Evolutionary conservation across 2,329 filamentous ascomycete species (phyloP).

Genomic region (Fusarium heterosporum): DNA sequence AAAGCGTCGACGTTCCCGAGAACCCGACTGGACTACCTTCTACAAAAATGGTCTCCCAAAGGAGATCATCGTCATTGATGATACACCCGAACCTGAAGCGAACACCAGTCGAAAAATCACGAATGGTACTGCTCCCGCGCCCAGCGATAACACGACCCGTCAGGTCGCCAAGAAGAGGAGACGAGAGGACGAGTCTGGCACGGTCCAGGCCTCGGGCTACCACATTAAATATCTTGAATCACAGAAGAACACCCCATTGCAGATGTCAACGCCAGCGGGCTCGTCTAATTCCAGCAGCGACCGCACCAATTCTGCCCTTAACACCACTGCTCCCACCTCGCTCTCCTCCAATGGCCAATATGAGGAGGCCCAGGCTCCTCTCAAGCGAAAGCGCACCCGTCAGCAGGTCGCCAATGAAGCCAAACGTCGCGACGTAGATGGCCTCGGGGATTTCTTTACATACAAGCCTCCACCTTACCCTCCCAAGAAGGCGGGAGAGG

Average conservation of each 20-base stretch:
- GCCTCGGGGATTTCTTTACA: conserved; percentile 75
- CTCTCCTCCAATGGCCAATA: conserved; percentile 71
- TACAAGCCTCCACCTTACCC: conserved; percentile 91
- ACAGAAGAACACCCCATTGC: conserved; percentile 77
- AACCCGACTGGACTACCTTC: conserved; percentile 83
- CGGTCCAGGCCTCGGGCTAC: conserved; percentile 71
- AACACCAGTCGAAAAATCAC: conserved; percentile 56
- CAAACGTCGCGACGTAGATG: conserved; percentile 80
- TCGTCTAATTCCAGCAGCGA: conserved; percentile 86
- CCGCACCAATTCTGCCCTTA: conserved; percentile 81
- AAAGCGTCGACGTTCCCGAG: conserved; percentile 69
- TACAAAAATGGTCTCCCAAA: conserved; percentile 86
- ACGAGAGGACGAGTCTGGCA: conserved; percentile 67
- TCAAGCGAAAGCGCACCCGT: conserved; percentile 90
- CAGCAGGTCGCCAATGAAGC: conserved; percentile 86
- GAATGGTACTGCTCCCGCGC: conserved; percentile 50
- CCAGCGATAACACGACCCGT: conserved; percentile 46
- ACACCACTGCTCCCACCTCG: conserved; percentile 92
- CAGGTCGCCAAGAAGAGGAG: conserved; percentile 81
- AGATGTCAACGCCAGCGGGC: conserved; percentile 72
- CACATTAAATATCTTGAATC: conserved; percentile 78
- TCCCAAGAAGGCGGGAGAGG: conserved; percentile 88
- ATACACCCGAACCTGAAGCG: conserved; percentile 71
- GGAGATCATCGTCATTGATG: conserved; percentile 87
- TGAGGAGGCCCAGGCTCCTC: conserved; percentile 75